phyloP scores from a whole-genome alignment of 169 alveolate species.

The Babesia sp. region DNA sequence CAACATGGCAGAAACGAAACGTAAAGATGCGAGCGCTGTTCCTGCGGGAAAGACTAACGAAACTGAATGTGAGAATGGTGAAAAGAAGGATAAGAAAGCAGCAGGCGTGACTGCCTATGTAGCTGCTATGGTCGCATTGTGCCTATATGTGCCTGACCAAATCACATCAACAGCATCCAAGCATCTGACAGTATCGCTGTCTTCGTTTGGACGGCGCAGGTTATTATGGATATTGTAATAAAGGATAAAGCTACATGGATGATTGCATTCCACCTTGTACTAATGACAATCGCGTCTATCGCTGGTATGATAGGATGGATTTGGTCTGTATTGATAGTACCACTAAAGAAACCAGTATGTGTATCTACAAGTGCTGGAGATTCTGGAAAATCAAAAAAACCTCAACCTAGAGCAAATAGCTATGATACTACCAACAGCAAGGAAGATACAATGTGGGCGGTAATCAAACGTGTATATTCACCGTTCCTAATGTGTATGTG shows the following conservation, averaged over 20 bases:
- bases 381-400: no score
- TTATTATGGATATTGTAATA: slow-evolving; percentile 35
- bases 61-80: neutral
- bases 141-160: slow-evolving; percentile 56
- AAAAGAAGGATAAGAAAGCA: neutral
- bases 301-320: neutral
- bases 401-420: no score
- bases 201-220: slow-evolving; percentile 26
- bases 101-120: neutral
- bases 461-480: neutral
- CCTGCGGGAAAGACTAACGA: neutral
- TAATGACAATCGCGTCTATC: neutral
- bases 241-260: slow-evolving; percentile 7
- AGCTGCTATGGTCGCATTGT: slow-evolving; percentile 32
- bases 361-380: no score
- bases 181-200: slow-evolving; percentile 47
- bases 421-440: no score
- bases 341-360: no score
- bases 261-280: neutral
- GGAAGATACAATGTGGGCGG: neutral
- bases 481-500: slow-evolving; percentile 38
- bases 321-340: neutral
- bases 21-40: no score
- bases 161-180: slow-evolving; percentile 14
- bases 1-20: no score